Evolutionary conservation across 2,329 filamentous ascomycete genomes (phyloP).

Genomic region (Calonectria pseudoturangicola): DNA sequence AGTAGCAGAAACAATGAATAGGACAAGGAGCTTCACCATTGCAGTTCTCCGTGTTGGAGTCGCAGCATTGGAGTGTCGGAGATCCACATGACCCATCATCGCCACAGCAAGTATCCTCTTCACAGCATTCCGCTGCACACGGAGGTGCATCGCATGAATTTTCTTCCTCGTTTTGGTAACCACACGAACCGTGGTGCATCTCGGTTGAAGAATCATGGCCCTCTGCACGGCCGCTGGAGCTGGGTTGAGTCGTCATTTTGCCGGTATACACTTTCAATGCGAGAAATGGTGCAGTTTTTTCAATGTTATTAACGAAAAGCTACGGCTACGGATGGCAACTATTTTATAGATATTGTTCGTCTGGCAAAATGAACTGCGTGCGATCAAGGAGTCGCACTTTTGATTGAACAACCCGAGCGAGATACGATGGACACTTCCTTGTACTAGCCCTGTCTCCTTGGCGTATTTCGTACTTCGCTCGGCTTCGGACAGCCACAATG

Average conservation of each 20-base stretch:
- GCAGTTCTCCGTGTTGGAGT: constrained; percentile 3
- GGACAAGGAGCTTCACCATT: background rate
- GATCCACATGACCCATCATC: background rate
- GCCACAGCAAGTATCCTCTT: constrained; percentile 2
- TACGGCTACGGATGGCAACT: background rate
- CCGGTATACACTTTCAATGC: background rate
- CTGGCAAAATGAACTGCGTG: background rate
- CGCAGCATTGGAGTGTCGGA: background rate
- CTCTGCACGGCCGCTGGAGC: background rate
- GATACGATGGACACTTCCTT: background rate
- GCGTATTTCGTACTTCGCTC: background rate
- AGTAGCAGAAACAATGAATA: background rate
- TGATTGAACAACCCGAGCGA: background rate
- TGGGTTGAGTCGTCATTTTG: background rate
- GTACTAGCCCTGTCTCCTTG: background rate
- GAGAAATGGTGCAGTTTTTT: no score
- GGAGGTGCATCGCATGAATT: background rate
- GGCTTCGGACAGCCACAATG: background rate
- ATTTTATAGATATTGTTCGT: background rate
- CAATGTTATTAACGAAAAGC: no score
- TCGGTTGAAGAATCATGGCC: background rate
- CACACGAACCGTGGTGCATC: background rate
- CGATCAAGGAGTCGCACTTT: background rate
- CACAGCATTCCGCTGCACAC: background rate
- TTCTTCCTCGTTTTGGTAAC: background rate